phyloP scores from a whole-genome alignment of 2,329 filamentous ascomycete genomes.

The Diaporthe humulicola region DNA sequence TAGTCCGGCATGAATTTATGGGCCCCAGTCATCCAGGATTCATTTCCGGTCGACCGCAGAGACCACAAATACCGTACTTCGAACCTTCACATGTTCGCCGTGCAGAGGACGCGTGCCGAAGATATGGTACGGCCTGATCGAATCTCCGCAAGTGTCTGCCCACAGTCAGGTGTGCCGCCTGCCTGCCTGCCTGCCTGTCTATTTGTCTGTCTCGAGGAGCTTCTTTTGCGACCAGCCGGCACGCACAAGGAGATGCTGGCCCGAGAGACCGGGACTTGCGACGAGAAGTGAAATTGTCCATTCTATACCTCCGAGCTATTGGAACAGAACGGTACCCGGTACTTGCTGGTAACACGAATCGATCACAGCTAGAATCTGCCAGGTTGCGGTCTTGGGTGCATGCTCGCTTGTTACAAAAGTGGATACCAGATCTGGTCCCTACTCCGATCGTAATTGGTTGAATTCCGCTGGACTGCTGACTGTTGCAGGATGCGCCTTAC shows the following conservation, averaged over 20 bases:
- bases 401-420: constrained; percentile 8
- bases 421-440: constrained; percentile 17
- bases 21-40: constrained; percentile 10
- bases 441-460: constrained; percentile 6
- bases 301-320: background rate
- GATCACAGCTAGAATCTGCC: constrained; percentile 7
- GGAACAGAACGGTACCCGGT: background rate
- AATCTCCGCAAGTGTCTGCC: background rate
- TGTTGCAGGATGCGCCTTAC: constrained; percentile 28
- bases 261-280: background rate
- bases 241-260: background rate
- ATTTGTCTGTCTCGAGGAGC: background rate
- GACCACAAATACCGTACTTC: background rate
- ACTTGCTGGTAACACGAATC: constrained; percentile 18
- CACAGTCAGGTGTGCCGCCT: background rate
- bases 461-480: constrained; percentile 23
- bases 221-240: background rate
- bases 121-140: background rate
- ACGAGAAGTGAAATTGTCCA: background rate
- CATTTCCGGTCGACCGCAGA: constrained; percentile 4
- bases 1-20: constrained; percentile 25
- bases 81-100: background rate
- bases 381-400: constrained; percentile 7
- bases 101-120: background rate
- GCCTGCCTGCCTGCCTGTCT: background rate